Base-by-base conservation (phyloP, 2,329 filamentous ascomycete species). In the Aspergillus texensis region DNA sequence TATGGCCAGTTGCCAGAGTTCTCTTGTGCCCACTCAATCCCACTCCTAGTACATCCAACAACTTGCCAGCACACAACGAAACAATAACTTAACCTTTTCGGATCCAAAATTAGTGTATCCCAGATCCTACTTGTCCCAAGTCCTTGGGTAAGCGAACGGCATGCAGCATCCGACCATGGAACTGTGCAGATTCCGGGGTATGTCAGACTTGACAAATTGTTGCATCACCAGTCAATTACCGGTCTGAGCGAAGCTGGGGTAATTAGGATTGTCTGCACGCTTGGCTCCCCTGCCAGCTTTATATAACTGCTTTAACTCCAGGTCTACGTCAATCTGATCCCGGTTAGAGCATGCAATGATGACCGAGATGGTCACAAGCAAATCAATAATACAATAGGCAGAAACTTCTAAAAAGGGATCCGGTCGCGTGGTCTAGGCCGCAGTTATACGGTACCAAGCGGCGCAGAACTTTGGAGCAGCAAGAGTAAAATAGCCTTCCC, bases 191-290 rank as follows among this genome's bases (percentile, higher is more conserved):
- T 63, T 60, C 55, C 34, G 61, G 10, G 26, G 39, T 34, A 34
- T n/a, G 71, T 70, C 69, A 70, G 64, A 68, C 68, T 72, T 75
- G 72, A 73, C 72, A 67, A 73, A 67, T 67, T 50, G 32, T 74
- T 71, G 71, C 69, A 73, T 75, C 72, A 74, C 63, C 61, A 36
- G 11, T 50, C 11, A 45, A 14, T 39, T 36, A 28, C 21, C 54
- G 32, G 26, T 24, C 21, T 24, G 3, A 28, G 39, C 39, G 11
- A 28, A 52, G 24, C 32, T 10, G 19, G 28, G 48, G 24, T 30
- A 30, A 32, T 5, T 16, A n/a, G n/a, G 19, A 52, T 52, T 16
- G 46, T 50, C 24, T 50, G 11, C n/a, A 14, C 11, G 14, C 24
- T 16, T 16, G 26, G 14, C 6, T 28, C 8, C 26, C 26, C 26